Evolutionary conservation across 2,329 filamentous ascomycete genomes (phyloP), one percentile per base, ranked within the genome.

Genomic region (Knoxdaviesia capensis): DNA sequence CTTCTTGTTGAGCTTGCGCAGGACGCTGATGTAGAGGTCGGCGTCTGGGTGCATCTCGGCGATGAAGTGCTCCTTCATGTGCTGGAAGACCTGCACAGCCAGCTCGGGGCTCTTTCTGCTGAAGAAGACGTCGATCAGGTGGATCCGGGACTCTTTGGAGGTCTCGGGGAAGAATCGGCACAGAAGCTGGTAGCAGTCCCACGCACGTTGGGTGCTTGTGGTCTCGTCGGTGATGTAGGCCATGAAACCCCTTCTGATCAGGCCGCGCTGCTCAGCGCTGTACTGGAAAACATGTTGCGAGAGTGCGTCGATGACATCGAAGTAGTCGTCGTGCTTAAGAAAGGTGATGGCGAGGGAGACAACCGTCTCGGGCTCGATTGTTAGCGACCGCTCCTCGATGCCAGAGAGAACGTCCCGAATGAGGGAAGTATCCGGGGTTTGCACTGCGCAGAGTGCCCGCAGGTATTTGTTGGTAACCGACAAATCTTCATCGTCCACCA

Each of bases 61-160:
- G 44, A 77, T 72, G 29, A 69, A 66, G 48, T 86, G 78, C 41
- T 80, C 70, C n/a, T 86, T 80, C 87, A 96, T 96, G 55, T 94
- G 84, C 9, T 82, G 82, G 58, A 98, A 94, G 33, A 93, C 76
- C 47, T 86, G 69, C 39, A 75, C 76, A 3, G 83, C 87, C 70
- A 94, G 86, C 52, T 96, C 87, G 8, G 83, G 69, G 7, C 86
- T 75, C 31, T 72, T 68, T 35, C 85, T 77, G 6, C 68, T 61
- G 54, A 92, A 93, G 59, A 96, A 94, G 28, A 71, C 66, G 28
- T 77, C 69, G 82, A 98, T 93, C 38, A 94, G 65, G 30, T 66
- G 59, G 9, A 77, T 74, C 7, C 88, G 79, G 40, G 71, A 65
- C 3, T 67, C 62, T 5, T 74, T 65, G n/a, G 72, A 65, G 1